phyloP scores from a whole-genome alignment of 768 basidiomycete species.

The Multifurca ochricompacta region DNA sequence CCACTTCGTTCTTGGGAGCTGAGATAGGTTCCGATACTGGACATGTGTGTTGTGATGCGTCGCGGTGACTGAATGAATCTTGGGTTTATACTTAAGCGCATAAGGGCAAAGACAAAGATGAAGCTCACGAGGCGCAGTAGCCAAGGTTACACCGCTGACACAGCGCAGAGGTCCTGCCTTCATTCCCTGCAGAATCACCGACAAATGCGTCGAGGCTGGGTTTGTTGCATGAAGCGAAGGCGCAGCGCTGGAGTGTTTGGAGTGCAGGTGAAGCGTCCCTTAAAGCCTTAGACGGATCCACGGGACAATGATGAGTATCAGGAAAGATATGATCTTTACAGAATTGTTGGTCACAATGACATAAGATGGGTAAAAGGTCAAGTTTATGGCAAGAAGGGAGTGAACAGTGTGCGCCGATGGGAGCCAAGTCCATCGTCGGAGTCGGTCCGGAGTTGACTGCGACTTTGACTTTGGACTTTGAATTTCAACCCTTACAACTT shows the following conservation, averaged over 20 bases:
- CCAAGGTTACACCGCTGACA: conserved; percentile 48
- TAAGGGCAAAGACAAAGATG: background rate
- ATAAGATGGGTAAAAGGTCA: conserved; percentile 75
- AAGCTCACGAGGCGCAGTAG: conserved; percentile 56
- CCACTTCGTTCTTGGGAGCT: conserved; percentile 36
- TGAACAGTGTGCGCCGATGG: conserved; percentile 63
- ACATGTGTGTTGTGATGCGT: conserved; percentile 56
- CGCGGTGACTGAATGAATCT: conserved; percentile 48
- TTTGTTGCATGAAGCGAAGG: conserved; percentile 43
- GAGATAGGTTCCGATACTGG: conserved; percentile 22
- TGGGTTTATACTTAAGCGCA: conserved; percentile 1
- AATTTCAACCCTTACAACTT: too few relatives aligned
- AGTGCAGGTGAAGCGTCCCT: conserved; percentile 1
- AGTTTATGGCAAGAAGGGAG: conserved; percentile 47
- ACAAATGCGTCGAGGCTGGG: conserved; percentile 41
- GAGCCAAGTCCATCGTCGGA: conserved; percentile 35
- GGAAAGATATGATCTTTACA: conserved; percentile 58
- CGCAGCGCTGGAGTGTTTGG: conserved; percentile 42
- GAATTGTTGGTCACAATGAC: conserved; percentile 50
- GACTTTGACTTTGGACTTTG: background rate
- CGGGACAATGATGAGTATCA: conserved; percentile 51
- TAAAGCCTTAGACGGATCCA: conserved; percentile 9
- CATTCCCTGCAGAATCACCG: conserved; percentile 25
- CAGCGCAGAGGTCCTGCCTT: conserved; percentile 28
- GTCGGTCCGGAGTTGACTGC: background rate